Evolutionary conservation across 2,329 filamentous ascomycete species (phyloP).

Genomic region (Coniochaeta pulveracea): DNA sequence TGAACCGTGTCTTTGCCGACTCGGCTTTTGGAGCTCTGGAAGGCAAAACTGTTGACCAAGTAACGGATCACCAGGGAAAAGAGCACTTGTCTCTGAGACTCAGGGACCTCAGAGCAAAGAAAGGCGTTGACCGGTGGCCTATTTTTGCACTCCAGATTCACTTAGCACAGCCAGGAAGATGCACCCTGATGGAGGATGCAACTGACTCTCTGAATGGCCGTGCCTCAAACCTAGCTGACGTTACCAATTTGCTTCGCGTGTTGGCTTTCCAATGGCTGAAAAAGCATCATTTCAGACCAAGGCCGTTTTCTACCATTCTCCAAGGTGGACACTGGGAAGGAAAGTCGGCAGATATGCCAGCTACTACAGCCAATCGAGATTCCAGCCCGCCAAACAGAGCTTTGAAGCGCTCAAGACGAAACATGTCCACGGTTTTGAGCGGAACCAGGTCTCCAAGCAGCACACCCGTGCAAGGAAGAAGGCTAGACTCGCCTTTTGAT

Average conservation of each 20-base stretch:
- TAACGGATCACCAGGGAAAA: conserved; percentile 23
- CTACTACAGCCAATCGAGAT: no score
- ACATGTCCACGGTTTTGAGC: no score
- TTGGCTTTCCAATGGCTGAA: conserved; percentile 66
- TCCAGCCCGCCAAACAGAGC: no score
- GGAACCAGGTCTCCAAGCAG: neutral
- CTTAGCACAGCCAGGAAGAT: conserved; percentile 22
- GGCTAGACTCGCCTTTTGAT: conserved; percentile 20
- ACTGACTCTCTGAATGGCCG: conserved; percentile 33
- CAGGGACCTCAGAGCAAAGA: conserved; percentile 40
- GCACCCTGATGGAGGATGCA: no score
- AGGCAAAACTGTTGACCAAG: conserved; percentile 22
- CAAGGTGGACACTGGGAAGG: no score
- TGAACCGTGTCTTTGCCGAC: conserved; percentile 65
- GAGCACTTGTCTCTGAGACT: conserved; percentile 33
- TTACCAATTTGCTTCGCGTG: conserved; percentile 54
- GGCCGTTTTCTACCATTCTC: conserved; percentile 9
- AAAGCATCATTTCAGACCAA: conserved; percentile 57
- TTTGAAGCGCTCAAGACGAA: no score
- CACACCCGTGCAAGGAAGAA: neutral
- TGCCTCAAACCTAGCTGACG: conserved; percentile 36
- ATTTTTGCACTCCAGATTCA: conserved; percentile 74
- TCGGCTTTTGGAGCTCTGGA: conserved; percentile 65
- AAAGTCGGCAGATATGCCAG: no score
- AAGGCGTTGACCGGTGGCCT: conserved; percentile 70